Evolutionary conservation across 2,329 filamentous ascomycete genomes (phyloP), one percentile per base, ranked within the genome.

Genomic region (Cryoendolithus antarcticus): DNA sequence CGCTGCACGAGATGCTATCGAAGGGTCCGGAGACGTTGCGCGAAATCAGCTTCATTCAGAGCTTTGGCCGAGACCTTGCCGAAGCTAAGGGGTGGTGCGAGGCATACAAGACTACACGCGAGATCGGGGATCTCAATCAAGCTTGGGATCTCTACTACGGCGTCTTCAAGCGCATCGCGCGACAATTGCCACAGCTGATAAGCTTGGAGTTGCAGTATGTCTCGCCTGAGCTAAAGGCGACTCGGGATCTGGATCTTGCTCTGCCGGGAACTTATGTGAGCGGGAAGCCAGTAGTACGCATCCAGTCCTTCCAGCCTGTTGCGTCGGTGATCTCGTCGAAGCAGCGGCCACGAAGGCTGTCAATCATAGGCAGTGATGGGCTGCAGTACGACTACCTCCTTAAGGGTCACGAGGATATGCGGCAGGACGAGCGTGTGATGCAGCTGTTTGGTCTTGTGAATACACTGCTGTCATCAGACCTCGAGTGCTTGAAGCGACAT

Each of bases 71-170:
- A 27, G 93, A 98, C 58, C 72, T 99, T 13, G 82, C 85, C 43
- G 93, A 99, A 62, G 93, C 91, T 6, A 81, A 86, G 44, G 88
- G 96, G 50, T 98, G 91, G 81, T 98, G 91, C 60, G 80, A 84
- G 45, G 84, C 93, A 38, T 98, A 93, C 63, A 81, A 85, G 53
- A 76, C 77, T 31, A 91, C 84, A n/a, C 74, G 80, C 37, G 91
- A 98, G 55, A 78, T 91, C 44, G 89, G 85, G 35, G 93, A 99
- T 58, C 75, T 98, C 34, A 98, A 96, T 56, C 86, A 94, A 15
- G 91, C 91, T 5, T 99, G 91, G 91, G 93, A 99, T 62, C 74
- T 98, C 9, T 99, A 99, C 63, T 98, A 98, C 62, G 86, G 93
- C 49, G 91, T 96, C 1, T 98, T 98, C 76, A 79, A 88, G 44